Conservation (phyloP, 345 rosid species). For the Zanthoxylum bungeanum region DNA sequence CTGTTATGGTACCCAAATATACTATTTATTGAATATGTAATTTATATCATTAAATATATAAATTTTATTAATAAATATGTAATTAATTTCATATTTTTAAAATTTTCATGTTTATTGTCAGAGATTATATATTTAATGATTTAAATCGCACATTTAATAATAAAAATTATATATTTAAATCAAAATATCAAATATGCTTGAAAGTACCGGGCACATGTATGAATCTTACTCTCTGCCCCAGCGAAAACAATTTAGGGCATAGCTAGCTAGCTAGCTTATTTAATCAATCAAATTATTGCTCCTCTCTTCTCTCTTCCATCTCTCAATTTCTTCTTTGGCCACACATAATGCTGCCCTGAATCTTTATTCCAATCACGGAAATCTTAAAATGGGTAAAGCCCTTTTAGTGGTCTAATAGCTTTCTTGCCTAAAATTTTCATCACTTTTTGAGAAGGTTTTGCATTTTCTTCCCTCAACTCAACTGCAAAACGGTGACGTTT, state of each 20-base stretch:
- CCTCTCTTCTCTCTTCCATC: neutral
- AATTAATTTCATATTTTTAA: too few relatives aligned
- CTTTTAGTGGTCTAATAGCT: constrained; percentile 6
- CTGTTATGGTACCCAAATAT: too few relatives aligned
- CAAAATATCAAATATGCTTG: too few relatives aligned
- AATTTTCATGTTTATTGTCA: too few relatives aligned
- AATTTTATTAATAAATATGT: too few relatives aligned
- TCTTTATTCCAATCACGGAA: neutral
- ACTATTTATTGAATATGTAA: too few relatives aligned
- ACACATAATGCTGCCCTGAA: neutral
- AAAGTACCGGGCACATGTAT: too few relatives aligned
- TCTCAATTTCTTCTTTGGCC: neutral
- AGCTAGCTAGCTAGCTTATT: neutral
- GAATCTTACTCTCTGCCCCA: neutral
- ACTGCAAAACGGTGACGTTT: neutral
- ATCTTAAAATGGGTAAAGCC: neutral
- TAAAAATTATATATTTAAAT: too few relatives aligned
- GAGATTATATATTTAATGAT: too few relatives aligned
- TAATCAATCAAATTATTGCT: neutral
- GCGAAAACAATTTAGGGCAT: neutral
- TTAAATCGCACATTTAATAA: too few relatives aligned
- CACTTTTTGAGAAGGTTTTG: constrained; percentile 1
- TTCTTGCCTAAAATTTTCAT: neutral
- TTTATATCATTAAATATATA: too few relatives aligned
- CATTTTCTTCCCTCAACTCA: too few relatives aligned